These are phyloP conservation scores for Stephanodiscus triporus DNA, from an alignment of 108 stramenopile species.

Conservation along the genomic window DNA sequence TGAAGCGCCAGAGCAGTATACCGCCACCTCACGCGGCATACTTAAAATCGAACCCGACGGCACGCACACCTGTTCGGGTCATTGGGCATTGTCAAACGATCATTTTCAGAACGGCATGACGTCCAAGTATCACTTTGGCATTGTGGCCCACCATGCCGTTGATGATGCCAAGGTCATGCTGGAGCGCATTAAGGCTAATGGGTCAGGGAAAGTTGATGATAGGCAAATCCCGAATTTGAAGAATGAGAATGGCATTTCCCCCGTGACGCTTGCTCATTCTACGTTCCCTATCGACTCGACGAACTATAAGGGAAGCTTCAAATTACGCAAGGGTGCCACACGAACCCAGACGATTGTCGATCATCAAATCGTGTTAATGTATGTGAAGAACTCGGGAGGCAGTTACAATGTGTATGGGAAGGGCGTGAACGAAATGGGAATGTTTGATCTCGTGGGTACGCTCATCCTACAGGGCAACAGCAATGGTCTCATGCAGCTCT, in stretches of 20 bases:
- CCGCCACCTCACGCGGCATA: slow-evolving; percentile 77
- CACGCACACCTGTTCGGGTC: slow-evolving; percentile 71
- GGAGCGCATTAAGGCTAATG: slow-evolving; percentile 20
- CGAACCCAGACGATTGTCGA: slow-evolving; percentile 62
- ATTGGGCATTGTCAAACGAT: slow-evolving; percentile 79
- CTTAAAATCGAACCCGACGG: slow-evolving; percentile 77
- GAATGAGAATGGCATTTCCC: slow-evolving; percentile 18
- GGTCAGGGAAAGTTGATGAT: slow-evolving; percentile 29
- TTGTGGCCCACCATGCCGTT: slow-evolving; percentile 62
- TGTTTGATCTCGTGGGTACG: slow-evolving; percentile 68
- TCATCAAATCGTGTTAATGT: slow-evolving; percentile 80
- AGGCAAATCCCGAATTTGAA: slow-evolving; percentile 15
- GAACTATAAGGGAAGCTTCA: slow-evolving; percentile 81
- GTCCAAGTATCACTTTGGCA: slow-evolving; percentile 73
- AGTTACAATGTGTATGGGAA: slow-evolving; percentile 83
- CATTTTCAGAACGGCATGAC: slow-evolving; percentile 70
- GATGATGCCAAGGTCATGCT: slow-evolving; percentile 44
- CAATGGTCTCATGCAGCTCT: slow-evolving; percentile 80
- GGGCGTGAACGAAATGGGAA: slow-evolving; percentile 79
- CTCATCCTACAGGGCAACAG: slow-evolving; percentile 67
- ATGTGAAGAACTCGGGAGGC: slow-evolving; percentile 71
- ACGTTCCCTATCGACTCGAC: slow-evolving; percentile 78
- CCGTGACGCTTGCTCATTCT: slow-evolving; percentile 27
- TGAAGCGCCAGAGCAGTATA: slow-evolving; percentile 58
- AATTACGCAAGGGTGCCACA: slow-evolving; percentile 64